Base-by-base conservation (phyloP, 106 monocot species). In the Dendrobium nobile region DNA sequence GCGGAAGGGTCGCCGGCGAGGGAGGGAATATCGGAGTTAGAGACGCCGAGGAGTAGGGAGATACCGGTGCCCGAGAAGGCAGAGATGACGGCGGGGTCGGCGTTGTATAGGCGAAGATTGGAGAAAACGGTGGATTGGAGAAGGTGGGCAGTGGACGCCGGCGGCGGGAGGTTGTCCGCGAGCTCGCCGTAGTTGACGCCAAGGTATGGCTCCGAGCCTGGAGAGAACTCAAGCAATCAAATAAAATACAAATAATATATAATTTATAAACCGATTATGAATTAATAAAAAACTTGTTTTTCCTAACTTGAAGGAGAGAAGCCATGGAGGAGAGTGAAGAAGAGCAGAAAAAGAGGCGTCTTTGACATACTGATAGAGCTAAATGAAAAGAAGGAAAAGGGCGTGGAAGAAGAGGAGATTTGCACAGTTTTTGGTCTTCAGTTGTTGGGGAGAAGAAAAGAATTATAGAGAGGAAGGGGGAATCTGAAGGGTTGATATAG, bases 161-260 rank as follows among this genome's bases (percentile, higher is more conserved):
- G 85, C 56, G 90, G 81, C 9, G 92, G 95, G 54, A 95, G 92
- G 75, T 95, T 92, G 85, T 92, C 83, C 3, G 95, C 95, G 4
- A 88, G 74, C 68, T 86, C 77, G 41, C 94, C 94, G 86, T 94
- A 94, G 87, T 94, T 94, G 4, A 92, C 80, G 7, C 94, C 94
- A 65, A 94, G 78, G 58, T 83, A 88, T 31, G 90, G 67, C 82
- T 91, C 89, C 5, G 88, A 82, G 2, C 7, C 91, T 89, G 87
- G 8, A 24, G 51, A 15, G 13, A 44, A 44, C 18, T 19, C 20
- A 15, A 44, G 44, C 15, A 15, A 51, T 13, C 13, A 51, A 15
- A 51, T 51, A 11, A 51, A 51, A 44, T 19, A 7, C 2, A 75
- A 6, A 18, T 75, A n/a, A 4, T 75, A 43, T 5, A 2, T 20